Evolutionary conservation across 306 rosid species (phyloP), one percentile per base, ranked within the genome.

Genomic region (Malus asiatica): DNA sequence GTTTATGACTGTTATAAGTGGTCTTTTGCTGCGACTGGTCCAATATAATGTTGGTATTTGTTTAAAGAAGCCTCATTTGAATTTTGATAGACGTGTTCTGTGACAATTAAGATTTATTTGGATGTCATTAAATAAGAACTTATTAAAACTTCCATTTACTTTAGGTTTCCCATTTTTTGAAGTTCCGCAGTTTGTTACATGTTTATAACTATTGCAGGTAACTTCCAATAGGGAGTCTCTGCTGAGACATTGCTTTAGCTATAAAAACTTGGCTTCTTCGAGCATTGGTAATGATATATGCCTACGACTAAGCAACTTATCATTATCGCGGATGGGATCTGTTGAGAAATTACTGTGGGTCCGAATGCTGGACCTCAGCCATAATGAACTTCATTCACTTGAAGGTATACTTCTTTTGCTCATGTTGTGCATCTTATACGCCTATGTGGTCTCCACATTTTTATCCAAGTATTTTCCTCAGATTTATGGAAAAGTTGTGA

Each of bases 331-430:
- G 84, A 73, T 95, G 46, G 97, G 96, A 3, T 89, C 90, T 38
- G 8, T 85, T 70, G 84, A 88, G 77, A 88, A 80, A 81, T 82
- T 89, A 61, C 70, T 89, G 76, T 92, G 97, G 99, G 93, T 95
- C 70, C 97, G 84, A 85, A 82, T 90, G 87, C 90, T 95, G 55
- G 97, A 95, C 82, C 96, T 92, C 79, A 89, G 93, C 86, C 86
- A 89, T 88, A 95, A 95, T 16, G 87, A 90, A 86, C 90, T 93
- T 81, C 83, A 22, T 78, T 93, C 97, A 71, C 75, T 89, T 82
- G 96, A 93, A 86, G 97, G 97, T 91, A 85, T 55, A 48, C 66
- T 64, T 83, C 29, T 73, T 15, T 63, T 71, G 45, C 70, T 78
- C 16, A 58, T 35, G 6, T 72, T 66, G 52, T 23, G 22, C 73